Evolutionary conservation across 225 moss, liverwort and hornwort species (phyloP).

Genomic region (Sphagnum tenellum): DNA sequence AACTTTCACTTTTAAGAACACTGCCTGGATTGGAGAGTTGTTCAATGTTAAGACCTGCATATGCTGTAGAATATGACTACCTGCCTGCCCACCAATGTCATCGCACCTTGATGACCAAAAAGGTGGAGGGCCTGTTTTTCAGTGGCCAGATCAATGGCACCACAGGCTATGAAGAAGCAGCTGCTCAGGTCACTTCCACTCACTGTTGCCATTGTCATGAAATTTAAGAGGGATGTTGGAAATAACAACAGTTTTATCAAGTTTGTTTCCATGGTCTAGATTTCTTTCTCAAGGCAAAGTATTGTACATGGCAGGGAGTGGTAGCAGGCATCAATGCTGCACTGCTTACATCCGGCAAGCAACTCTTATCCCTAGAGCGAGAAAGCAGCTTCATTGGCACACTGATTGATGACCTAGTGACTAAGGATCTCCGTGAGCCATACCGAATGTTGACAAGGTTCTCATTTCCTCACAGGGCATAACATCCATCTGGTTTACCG

Average conservation of each 20-base stretch:
- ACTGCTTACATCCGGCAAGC: slow-evolving; percentile 40
- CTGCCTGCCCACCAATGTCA: slow-evolving; percentile 87
- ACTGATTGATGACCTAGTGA: slow-evolving; percentile 83
- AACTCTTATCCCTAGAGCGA: slow-evolving; percentile 68
- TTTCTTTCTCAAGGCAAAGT: no score
- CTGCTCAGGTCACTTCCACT: slow-evolving; percentile 53
- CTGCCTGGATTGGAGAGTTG: slow-evolving; percentile 87
- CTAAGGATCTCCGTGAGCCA: slow-evolving; percentile 88
- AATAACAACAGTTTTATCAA: no score
- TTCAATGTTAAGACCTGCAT: slow-evolving; percentile 85
- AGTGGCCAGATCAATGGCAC: slow-evolving; percentile 94
- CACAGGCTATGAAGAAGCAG: slow-evolving; percentile 94
- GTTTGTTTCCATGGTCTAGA: no score
- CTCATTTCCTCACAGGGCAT: no score
- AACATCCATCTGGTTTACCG: no score
- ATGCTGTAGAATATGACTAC: slow-evolving; percentile 94
- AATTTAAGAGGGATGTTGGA: no score
- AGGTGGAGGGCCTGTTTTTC: slow-evolving; percentile 75
- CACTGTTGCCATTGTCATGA: no score
- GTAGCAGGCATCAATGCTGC: slow-evolving; percentile 81
- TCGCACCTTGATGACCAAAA: slow-evolving; percentile 86
- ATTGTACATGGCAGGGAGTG: slow-evolving; percentile 38
- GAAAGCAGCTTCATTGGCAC: slow-evolving; percentile 96
- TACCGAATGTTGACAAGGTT: slow-evolving; percentile 95
- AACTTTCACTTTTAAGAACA: slow-evolving; percentile 67